Base-by-base conservation (phyloP, 163 green algal genomes). In the Smithsoniella earleae region DNA sequence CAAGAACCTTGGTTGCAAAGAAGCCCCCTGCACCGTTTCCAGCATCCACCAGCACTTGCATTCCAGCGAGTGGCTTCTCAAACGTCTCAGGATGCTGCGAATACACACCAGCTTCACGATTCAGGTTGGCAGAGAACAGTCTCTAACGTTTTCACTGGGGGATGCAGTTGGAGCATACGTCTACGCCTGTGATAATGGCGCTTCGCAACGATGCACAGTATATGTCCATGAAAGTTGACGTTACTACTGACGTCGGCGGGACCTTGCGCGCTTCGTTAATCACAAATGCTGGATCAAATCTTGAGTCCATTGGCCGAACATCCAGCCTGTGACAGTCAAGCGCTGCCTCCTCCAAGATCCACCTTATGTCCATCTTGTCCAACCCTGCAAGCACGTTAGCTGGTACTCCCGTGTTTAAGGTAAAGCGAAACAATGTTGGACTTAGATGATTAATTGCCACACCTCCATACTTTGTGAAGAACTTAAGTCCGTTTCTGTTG, bases 11-110 rank as follows among this genome's bases (percentile, higher is more conserved):
- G 1, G 82, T 84, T 0, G 90, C 89, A 62, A 97, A 91, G 82
- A 95, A 98, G 28, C 89, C 91, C 44, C 91, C 92, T 36, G 77
- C 76, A 6, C 92, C 92, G 75, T 97, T 96, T 74, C 92, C 90
- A 10, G 90, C 87, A 81, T 96, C 90, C 49, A 96, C 90, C 27
- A 93, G 82, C 46, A 96, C 86, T 22, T 88, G 83, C 38, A 92
- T 78, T 33, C 87, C 87, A 1, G 27, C 62, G 10, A 85, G 73
- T 3, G 55, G 58, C 58, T 69, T 69, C 5, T 69, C 58, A 40
- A 45, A 31, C 43, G 58, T 69, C 34, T 69, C 58, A 5, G 58
- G 58, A 40, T 69, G 58, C 58, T 69, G 58, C n/a, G n/a, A n/a
- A n/a, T n/a, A n/a, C n/a, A n/a, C n/a, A n/a, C n/a, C n/a, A n/a